Conservation (phyloP, 108 stramenopile species). For the Skeletonema costatum region DNA sequence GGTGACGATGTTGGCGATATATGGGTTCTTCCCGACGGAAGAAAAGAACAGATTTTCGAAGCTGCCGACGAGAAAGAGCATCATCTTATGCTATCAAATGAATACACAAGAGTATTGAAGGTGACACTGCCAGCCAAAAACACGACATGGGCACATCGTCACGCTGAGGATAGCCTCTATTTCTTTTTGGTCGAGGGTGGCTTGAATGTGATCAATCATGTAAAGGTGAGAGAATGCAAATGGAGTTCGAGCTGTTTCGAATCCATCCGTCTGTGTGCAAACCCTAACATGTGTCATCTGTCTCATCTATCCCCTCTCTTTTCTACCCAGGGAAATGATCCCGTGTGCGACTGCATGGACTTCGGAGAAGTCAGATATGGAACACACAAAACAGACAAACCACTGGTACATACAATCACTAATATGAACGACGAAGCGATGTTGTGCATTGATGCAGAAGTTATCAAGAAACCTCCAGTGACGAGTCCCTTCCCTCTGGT, state of each 20-base stretch:
- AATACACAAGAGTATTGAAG: conserved; percentile 59
- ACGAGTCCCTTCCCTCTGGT: conserved; percentile 41
- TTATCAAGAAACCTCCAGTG: conserved; percentile 63
- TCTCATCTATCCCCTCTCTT: too few relatives aligned
- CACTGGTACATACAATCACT: conserved; percentile 72
- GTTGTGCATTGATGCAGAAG: conserved; percentile 76
- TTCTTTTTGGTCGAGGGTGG: conserved; percentile 65
- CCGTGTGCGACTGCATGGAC: conserved; percentile 62
- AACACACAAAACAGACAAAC: conserved; percentile 53
- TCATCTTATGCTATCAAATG: conserved; percentile 53
- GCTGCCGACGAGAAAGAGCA: conserved; percentile 62
- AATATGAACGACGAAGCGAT: conserved; percentile 44
- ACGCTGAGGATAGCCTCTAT: conserved; percentile 65
- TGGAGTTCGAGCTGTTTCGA: too few relatives aligned
- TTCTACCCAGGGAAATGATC: conserved; percentile 38
- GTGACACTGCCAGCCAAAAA: conserved; percentile 56
- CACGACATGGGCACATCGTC: conserved; percentile 70
- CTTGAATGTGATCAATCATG: conserved; percentile 66
- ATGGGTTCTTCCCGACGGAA: conserved; percentile 59
- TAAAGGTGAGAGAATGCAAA: conserved; percentile 18
- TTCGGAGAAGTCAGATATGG: conserved; percentile 65
- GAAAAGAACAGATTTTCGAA: conserved; percentile 59
- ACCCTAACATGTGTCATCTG: too few relatives aligned
- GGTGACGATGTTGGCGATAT: conserved; percentile 53
- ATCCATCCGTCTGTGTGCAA: too few relatives aligned